Percentiles rank a stretch among this genome's conserved stretches.
phyloP scores from a whole-genome alignment of 2,329 filamentous ascomycete genomes.

The Zymoseptoria brevis region DNA sequence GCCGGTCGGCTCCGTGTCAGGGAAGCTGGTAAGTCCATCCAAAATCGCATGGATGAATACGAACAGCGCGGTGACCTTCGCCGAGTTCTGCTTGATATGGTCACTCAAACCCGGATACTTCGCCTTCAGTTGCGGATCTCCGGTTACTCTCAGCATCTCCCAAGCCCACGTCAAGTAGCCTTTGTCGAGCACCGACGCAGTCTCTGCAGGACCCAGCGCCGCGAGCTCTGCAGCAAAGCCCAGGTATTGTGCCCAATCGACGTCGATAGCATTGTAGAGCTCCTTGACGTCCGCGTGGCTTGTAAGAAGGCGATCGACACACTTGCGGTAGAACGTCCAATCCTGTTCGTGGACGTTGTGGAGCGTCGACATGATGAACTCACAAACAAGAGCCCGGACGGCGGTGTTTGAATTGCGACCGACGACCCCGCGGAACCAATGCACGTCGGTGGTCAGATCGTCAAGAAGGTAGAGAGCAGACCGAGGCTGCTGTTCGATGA shows the following conservation, averaged over 20 bases:
- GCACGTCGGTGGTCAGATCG: conserved; percentile 1
- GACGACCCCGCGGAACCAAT: conserved; percentile 11
- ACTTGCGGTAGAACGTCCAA: conserved; percentile 1
- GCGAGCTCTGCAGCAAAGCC: conserved; percentile 9
- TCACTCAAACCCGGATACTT: conserved; percentile 6
- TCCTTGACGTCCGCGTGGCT: conserved; percentile 9
- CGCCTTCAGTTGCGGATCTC: neutral
- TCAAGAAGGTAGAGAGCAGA: conserved; percentile 4
- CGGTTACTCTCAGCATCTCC: conserved; percentile 13
- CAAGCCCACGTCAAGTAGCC: conserved; percentile 15
- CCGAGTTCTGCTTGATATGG: conserved; percentile 1
- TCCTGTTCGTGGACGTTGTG: conserved; percentile 9
- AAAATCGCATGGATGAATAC: conserved; percentile 11
- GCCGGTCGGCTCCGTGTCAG: neutral
- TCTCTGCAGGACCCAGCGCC: conserved; percentile 10
- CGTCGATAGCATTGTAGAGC: neutral
- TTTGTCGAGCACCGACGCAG: conserved; percentile 10
- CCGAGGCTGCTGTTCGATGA: conserved; percentile 4
- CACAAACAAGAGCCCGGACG: conserved; percentile 4
- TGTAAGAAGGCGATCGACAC: conserved; percentile 7
- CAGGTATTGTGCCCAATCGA: conserved; percentile 14
- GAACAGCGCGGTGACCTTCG: conserved; percentile 12
- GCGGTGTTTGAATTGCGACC: conserved; percentile 4
- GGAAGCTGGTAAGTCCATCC: conserved; percentile 2
- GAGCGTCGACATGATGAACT: conserved; percentile 11